Evolutionary conservation across 2,329 filamentous ascomycete genomes (phyloP), one percentile per base, ranked within the genome.

Genomic region (Cadophora malorum): DNA sequence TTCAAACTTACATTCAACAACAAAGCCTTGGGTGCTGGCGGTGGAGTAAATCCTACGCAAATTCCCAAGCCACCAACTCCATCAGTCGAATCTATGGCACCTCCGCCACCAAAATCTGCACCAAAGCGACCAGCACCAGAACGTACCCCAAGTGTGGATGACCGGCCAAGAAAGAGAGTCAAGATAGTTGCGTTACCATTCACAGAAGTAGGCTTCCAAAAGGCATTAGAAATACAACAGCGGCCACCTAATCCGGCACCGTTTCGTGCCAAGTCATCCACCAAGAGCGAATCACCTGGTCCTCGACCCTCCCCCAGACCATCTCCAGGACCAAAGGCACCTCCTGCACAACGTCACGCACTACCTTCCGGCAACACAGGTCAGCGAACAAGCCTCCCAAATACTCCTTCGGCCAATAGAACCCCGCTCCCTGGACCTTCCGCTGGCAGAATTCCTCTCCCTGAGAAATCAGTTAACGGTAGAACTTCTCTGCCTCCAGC

Each of bases 201-300:
- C 14, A 45, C 41, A 21, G 21, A 55, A 47, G 8, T 23, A 41
- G 21, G 59, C 66, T 47, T 38, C 19, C 21, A 19, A 35, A 16
- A 74, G 71, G 55, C 47, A 75, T 52, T 63, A 23, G 35, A 67
- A 19, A 76, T 78, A 60, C 38, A 70, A 45, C 64, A 67, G 9
- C 45, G 33, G 6, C 65, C 72, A 31, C 73, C 72, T 16, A 72
- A 73, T 23, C 73, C 74, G 50, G 50, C 64, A 12, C 62, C 60
- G 25, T 50, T 61, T 38, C 67, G 67, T 45, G 35, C 64, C 19
- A 70, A 70, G 33, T 56, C 65, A 47, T 67, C 65, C 16, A 69
- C 68, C 14, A 70, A 70, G 47, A 69, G 67, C 33, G 41, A 66
- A 25, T 73, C 73, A 28, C 72, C 74, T 21, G 68, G 70, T 41